Evolutionary conservation across 495 filamentous ascomycete species (phyloP).

Genomic region (Daldinia caldariorum): DNA sequence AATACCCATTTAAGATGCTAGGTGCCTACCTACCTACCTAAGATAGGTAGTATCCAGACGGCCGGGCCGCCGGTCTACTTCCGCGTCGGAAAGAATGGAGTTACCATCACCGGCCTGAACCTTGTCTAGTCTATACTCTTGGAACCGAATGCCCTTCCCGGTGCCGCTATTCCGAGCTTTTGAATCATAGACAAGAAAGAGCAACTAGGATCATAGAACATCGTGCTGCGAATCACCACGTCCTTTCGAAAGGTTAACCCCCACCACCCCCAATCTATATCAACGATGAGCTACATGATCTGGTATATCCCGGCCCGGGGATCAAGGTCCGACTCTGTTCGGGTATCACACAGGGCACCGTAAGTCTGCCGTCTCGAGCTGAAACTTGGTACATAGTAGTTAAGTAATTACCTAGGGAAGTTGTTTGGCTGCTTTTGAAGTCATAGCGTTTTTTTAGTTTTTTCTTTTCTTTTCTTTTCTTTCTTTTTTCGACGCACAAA

Average conservation of each 20-base stretch:
- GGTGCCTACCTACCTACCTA: too few relatives aligned
- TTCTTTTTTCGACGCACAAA: conserved; percentile 1
- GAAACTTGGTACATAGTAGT: too few relatives aligned
- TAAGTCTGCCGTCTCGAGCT: background rate
- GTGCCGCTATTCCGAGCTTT: background rate
- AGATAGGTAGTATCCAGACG: background rate
- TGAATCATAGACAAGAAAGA: conserved; percentile 1
- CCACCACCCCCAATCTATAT: conserved; percentile 9
- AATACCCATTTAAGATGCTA: too few relatives aligned
- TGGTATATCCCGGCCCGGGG: background rate
- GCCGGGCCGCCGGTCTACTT: background rate
- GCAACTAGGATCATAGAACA: background rate
- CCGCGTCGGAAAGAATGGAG: background rate
- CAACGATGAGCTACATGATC: conserved; percentile 17
- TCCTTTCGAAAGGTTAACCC: background rate
- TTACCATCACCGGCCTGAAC: conserved; percentile 8
- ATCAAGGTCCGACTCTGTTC: conserved; percentile 1
- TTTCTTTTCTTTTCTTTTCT: too few relatives aligned
- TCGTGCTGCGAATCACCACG: background rate
- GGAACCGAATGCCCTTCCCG: background rate
- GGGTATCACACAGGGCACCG: conserved; percentile 4
- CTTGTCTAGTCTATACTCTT: background rate
- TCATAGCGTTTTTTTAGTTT: background rate
- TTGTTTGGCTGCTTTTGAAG: background rate
- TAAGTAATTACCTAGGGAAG: background rate